Percentiles rank a stretch among this genome's conserved stretches.
phyloP scores from a whole-genome alignment of 169 alveolate genomes.

The Hepatocystis sp. region DNA sequence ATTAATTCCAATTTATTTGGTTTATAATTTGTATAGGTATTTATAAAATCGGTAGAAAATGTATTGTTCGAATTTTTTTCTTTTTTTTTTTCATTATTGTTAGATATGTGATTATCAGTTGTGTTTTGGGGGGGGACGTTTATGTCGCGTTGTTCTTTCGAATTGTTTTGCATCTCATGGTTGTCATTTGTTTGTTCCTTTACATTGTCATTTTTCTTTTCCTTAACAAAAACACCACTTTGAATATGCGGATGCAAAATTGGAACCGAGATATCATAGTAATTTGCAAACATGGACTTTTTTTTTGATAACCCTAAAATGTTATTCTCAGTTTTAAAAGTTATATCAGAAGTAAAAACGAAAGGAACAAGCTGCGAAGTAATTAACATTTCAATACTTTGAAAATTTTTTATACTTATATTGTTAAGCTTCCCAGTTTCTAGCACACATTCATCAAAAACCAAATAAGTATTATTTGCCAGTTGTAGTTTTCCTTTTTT shows the following conservation, averaged over 20 bases:
- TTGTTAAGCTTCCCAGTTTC: slow-evolving; percentile 52
- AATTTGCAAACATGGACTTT: slow-evolving; percentile 61
- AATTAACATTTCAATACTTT: slow-evolving; percentile 53
- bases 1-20: slow-evolving; percentile 58
- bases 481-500: slow-evolving; percentile 66
- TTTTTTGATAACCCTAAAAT: slow-evolving; percentile 51
- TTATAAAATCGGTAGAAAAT: slow-evolving; percentile 46
- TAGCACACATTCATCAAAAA: slow-evolving; percentile 64
- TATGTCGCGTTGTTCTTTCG: background rate
- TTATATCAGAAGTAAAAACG: slow-evolving; percentile 52
- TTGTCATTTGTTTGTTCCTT: background rate
- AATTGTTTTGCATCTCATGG: background rate
- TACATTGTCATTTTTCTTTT: background rate
- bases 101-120: background rate
- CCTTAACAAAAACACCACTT: background rate
- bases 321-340: slow-evolving; percentile 55
- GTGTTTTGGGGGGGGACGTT: too few relatives aligned
- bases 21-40: slow-evolving; percentile 24
- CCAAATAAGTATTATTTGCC: slow-evolving; percentile 63
- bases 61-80: background rate
- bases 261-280: slow-evolving; percentile 49
- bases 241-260: background rate
- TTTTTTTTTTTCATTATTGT: background rate
- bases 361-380: slow-evolving; percentile 54
- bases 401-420: slow-evolving; percentile 62